Evolutionary conservation across 2,329 filamentous ascomycete genomes (phyloP), one percentile per base, ranked within the genome.

Genomic region (Fusarium austroafricanum): DNA sequence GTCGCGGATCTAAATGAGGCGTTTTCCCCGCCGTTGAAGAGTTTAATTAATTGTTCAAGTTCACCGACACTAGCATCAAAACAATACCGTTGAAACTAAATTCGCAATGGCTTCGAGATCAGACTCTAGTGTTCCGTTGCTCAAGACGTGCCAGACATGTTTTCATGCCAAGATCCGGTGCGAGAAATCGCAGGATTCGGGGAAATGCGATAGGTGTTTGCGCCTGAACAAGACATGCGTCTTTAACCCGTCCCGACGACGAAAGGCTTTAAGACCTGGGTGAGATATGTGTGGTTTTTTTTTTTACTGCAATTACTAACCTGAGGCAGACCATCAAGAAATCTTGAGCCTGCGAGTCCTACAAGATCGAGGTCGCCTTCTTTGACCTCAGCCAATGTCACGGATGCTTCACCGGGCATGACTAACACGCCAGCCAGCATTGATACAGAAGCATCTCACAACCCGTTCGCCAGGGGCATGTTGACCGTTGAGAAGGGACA

Each of bases 121-220:
- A 5, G 62, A 70, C 10, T 10, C 61, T 31, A 53, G 43, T 29
- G 46, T 52, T 11, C 51, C 61, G 31, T 45, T 73, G 42, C 62
- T 73, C 33, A 78, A 77, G 52, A 79, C 77, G 10, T 79, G 77
- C 40, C 76, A 77, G 59, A 75, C 75, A 21, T 78, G 77, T 58
- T 77, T 76, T 53, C 74, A 76, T 23, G 77, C 76, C 52, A 78
- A 78, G 43, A 79, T 79, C n/a, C 68, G 75, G 17, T 78, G 77
- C 56, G 72, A 76, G 43, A 77, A 75, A 39, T 74, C 77, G 1
- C 75, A 78, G 20, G 71, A 77, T n/a, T 76, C 76, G 11, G 73
- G 67, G 23, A 61, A 72, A 40, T 79, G 76, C 59, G 76, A 78
- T 31, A 61, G 77, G 20, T 78, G 77, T 58, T 60, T 77, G 49